Conservation (phyloP, 2,329 filamentous ascomycete species). For the Fusarium chuoi region DNA sequence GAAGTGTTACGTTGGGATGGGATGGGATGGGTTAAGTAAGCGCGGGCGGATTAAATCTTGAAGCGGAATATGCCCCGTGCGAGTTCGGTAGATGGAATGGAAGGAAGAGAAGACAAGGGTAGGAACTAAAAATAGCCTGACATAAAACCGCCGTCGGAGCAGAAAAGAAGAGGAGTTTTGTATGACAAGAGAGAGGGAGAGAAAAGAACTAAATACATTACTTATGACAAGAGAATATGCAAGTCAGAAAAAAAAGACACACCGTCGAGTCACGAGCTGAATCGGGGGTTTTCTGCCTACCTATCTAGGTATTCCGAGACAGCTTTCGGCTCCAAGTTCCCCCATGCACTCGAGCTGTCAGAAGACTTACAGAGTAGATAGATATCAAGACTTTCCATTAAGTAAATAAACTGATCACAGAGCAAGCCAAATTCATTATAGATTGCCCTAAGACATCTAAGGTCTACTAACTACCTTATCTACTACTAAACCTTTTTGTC, state of each 20-base stretch:
- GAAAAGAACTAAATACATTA: not conserved
- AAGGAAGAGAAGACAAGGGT: not conserved
- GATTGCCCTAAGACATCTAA: not conserved
- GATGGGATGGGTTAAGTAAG: constrained; percentile 24
- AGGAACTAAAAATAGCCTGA: constrained; percentile 13
- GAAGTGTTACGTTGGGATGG: constrained; percentile 1
- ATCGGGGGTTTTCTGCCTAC: not conserved
- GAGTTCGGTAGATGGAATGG: constrained; percentile 1
- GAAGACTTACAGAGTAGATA: not conserved
- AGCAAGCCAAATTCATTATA: not conserved
- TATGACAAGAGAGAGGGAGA: not conserved
- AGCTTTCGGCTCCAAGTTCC: not conserved
- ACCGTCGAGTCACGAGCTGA: not conserved
- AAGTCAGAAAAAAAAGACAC: not conserved
- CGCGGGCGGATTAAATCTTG: not conserved
- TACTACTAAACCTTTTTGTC: not conserved
- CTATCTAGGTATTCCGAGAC: not conserved
- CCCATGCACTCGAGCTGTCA: not conserved
- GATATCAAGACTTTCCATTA: not conserved
- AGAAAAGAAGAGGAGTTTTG: not conserved
- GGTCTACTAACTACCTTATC: not conserved
- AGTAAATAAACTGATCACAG: not conserved
- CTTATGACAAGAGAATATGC: not conserved
- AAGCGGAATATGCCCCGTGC: constrained; percentile 8
- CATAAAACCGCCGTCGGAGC: not conserved